Percentiles rank a stretch among this genome's conserved stretches.
Conservation (phyloP, 2,329 filamentous ascomycete species). For the Cadophora sp. region DNA sequence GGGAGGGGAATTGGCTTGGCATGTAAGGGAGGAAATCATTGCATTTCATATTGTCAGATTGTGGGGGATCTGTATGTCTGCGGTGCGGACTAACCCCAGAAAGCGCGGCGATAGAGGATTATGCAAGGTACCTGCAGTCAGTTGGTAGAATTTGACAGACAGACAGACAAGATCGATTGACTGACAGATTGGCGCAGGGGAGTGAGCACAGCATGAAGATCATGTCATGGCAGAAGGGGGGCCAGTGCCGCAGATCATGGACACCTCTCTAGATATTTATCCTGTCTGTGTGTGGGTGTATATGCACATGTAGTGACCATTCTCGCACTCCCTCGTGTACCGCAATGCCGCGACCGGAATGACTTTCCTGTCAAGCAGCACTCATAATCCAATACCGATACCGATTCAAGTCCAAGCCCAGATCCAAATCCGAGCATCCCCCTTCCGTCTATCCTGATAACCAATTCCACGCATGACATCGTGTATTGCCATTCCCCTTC, state of each 20-base stretch:
- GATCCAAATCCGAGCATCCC: background rate
- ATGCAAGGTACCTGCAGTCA: background rate
- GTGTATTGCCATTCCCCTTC: background rate
- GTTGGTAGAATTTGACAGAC: background rate
- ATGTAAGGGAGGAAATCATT: background rate
- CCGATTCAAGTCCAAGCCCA: background rate
- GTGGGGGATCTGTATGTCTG: background rate
- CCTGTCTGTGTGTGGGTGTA: constrained; percentile 3
- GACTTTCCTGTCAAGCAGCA: background rate
- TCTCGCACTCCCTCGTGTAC: background rate
- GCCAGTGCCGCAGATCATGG: background rate
- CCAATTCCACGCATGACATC: constrained; percentile 3
- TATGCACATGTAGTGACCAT: constrained; percentile 12
- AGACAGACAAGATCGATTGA: too few species aligned
- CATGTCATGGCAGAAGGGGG: background rate
- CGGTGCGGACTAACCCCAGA: background rate
- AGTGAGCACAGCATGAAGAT: constrained; percentile 9
- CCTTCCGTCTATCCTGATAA: background rate
- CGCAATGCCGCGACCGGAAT: background rate
- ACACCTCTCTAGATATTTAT: background rate
- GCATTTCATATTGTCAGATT: background rate
- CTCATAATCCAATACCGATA: constrained; percentile 6
- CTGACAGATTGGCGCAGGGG: background rate
- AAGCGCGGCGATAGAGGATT: background rate
- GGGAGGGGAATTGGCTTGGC: background rate